Evolutionary conservation across 495 filamentous ascomycete genomes (phyloP).

Genomic region (Daldinia vernicosa): DNA sequence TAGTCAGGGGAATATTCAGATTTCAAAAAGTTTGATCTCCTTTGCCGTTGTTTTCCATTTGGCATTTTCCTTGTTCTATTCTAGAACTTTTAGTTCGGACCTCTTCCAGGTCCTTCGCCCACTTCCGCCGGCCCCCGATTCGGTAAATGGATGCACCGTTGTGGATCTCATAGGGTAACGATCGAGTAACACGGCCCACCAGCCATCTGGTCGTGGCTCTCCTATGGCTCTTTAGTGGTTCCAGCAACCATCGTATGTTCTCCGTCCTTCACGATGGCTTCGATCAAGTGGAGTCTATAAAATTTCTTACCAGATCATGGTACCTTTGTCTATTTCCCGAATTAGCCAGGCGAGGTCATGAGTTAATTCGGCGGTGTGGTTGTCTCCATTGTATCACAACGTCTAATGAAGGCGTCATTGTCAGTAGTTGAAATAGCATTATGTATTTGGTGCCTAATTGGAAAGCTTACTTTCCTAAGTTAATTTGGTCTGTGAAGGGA

Average conservation of each 20-base stretch:
- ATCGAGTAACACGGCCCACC: slow-evolving; percentile 42
- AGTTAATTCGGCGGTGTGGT: slow-evolving; percentile 15
- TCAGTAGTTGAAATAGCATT: slow-evolving; percentile 4
- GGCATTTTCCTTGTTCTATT: slow-evolving; percentile 9
- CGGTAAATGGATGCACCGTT: slow-evolving; percentile 25
- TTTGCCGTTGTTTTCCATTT: slow-evolving; percentile 23
- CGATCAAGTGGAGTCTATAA: slow-evolving; percentile 39
- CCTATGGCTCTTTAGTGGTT: slow-evolving; percentile 25
- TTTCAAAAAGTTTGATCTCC: neutral
- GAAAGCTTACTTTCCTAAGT: no score
- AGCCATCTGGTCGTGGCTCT: slow-evolving; percentile 30
- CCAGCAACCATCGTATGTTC: slow-evolving; percentile 34
- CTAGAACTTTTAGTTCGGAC: slow-evolving; percentile 24
- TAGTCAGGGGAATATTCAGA: neutral
- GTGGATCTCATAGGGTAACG: slow-evolving; percentile 49
- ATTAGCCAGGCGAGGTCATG: slow-evolving; percentile 21
- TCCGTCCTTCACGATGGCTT: slow-evolving; percentile 45
- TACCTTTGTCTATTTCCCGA: slow-evolving; percentile 11
- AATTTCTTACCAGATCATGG: slow-evolving; percentile 30
- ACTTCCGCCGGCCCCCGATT: slow-evolving; percentile 24
- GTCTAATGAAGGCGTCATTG: slow-evolving; percentile 31
- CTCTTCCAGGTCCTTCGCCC: slow-evolving; percentile 24
- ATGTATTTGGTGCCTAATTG: neutral
- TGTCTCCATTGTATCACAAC: slow-evolving; percentile 23
- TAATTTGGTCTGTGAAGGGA: no score